Evolutionary conservation across 257 asterid species (phyloP), one percentile per base, ranked within the genome.

Genomic region (Prunella vulgaris): DNA sequence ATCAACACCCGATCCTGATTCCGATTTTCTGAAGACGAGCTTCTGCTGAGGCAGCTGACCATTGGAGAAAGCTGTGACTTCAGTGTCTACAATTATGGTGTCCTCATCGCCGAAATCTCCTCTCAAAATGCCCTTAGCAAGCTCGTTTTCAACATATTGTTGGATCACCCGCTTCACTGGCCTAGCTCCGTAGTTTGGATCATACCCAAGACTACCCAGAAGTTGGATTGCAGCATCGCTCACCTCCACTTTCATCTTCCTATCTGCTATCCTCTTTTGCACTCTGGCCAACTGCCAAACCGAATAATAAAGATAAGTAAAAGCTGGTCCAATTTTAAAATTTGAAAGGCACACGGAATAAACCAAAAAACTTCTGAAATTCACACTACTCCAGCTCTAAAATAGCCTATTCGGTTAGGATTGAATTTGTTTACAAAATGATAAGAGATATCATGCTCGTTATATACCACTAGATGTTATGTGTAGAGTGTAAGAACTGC

Each of bases 141-240:
- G 83, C 86, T 88, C 96, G 42, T 90, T 93, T 71, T 93, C 99
- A 0, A 93, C 81, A 25, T 88, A 70, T 30, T 90, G 96, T 72
- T 93, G 97, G 73, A 90, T 84, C 71, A 89, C 96, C 2, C 96
- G 88, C 84, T 90, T 90, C 78, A 93, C 99, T 0, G 99, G 99
- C 77, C 99, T 75, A 1, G 99, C 99, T 13, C 99, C 99, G 4
- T 88, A 93, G 84, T 85, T 90, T 0, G 96, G 96, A 75, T 93
- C 99, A 13, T 88, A 93, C 3, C 99, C 99, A 0, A 90, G 88
- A 69, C 76, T 87, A 18, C 93, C 91, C 14, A 93, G 83, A 27
- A 87, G 83, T 75, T 90, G 79, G 52, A 88, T 51, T 21, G 99
- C 96, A 27, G 88, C 87, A 17, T 90, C 96, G 20, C 78, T 90